These are phyloP conservation scores for Yamadazyma sp. DNA, from an alignment of 805 yeast genomes.

Conservation along the genomic window DNA sequence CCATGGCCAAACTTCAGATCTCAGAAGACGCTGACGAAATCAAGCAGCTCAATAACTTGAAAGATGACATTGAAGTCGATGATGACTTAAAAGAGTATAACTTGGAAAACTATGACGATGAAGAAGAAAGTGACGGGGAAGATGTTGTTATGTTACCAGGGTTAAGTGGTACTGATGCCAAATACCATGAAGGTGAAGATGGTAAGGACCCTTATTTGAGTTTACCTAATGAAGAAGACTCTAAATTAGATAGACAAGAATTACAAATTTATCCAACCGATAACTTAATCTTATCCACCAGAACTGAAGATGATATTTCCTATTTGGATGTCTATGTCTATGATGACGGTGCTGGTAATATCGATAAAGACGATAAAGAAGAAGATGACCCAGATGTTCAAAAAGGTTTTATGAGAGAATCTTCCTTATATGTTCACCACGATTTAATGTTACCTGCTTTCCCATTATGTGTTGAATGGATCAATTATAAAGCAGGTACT, in stretches of 20 bases:
- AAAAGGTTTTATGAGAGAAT: slow-evolving; percentile 67
- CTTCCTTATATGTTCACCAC: slow-evolving; percentile 87
- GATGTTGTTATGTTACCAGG: slow-evolving; percentile 71
- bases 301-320: slow-evolving; percentile 95
- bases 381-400: slow-evolving; percentile 78
- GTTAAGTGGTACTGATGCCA: slow-evolving; percentile 54
- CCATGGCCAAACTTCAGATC: slow-evolving; percentile 79
- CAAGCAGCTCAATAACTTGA: slow-evolving; percentile 22
- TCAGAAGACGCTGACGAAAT: slow-evolving; percentile 52
- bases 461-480: slow-evolving; percentile 96
- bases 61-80: slow-evolving; percentile 61
- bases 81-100: slow-evolving; percentile 88
- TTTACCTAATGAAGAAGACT: slow-evolving; percentile 61
- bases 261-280: slow-evolving; percentile 86
- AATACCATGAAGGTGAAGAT: slow-evolving; percentile 46
- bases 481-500: slow-evolving; percentile 65
- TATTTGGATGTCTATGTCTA: slow-evolving; percentile 90
- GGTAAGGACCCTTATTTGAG: slow-evolving; percentile 61
- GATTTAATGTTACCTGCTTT: slow-evolving; percentile 96
- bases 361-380: slow-evolving; percentile 65
- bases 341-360: slow-evolving; percentile 90
- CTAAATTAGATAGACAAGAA: slow-evolving; percentile 76
- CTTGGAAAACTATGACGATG: slow-evolving; percentile 79
- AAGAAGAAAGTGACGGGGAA: slow-evolving; percentile 54
- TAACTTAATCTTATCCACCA: slow-evolving; percentile 82